A percentile compares a stretch with the other conserved stretches of the same genome.
These are phyloP conservation scores for Camelina laxa DNA, from an alignment of 345 rosid species.

Conservation along the genomic window DNA sequence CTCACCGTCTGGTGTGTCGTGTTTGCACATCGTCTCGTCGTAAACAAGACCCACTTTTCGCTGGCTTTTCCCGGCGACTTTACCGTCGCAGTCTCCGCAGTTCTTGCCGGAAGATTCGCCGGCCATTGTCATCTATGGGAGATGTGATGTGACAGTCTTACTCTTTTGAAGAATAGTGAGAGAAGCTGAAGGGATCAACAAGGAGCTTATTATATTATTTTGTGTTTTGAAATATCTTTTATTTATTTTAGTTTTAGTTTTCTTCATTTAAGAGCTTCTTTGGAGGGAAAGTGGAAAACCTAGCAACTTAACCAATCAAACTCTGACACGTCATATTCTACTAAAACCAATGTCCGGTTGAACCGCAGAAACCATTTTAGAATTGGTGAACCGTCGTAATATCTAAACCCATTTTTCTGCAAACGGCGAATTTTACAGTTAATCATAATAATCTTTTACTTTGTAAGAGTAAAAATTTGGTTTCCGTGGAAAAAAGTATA, in stretches of 20 bases:
- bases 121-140: slow-evolving; percentile 8
- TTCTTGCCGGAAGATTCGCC: slow-evolving; percentile 11
- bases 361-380: neutral
- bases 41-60: slow-evolving; percentile 71
- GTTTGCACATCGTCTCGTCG: slow-evolving; percentile 90
- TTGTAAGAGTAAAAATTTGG: neutral
- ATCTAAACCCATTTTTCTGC: neutral
- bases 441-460: neutral
- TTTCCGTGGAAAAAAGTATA: no score
- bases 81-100: neutral
- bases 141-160: slow-evolving; percentile 2
- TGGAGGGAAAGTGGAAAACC: slow-evolving; percentile 28
- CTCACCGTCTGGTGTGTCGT: slow-evolving; percentile 67
- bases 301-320: neutral
- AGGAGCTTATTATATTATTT: no score
- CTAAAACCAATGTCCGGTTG: neutral
- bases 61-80: slow-evolving; percentile 1
- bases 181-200: slow-evolving; percentile 2
- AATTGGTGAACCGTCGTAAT: neutral
- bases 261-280: neutral
- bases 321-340: neutral
- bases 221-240: neutral
- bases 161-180: slow-evolving; percentile 8
- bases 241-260: neutral
- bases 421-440: neutral